Conservation (phyloP, 2,329 filamentous ascomycete species). For the Fonsecaea monophora region DNA sequence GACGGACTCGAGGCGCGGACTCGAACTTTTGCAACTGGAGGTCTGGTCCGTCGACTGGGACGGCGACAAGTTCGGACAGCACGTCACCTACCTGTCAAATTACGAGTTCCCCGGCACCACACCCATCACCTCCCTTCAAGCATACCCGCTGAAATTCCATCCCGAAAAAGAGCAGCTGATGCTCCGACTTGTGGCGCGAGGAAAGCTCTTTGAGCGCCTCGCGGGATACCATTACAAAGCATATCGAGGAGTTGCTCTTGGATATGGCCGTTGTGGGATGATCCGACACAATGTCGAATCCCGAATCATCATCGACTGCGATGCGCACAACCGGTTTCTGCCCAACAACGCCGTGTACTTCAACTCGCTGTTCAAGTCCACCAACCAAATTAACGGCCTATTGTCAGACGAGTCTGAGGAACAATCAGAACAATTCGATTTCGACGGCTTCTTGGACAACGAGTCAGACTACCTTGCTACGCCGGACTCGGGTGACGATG, state of each 20-base stretch:
- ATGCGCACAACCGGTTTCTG: conserved; percentile 58
- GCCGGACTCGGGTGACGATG: conserved; percentile 13
- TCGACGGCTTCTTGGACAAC: conserved; percentile 33
- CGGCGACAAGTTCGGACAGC: conserved; percentile 48
- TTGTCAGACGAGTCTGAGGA: conserved; percentile 33
- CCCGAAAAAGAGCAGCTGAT: conserved; percentile 48
- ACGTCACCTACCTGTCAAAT: conserved; percentile 43
- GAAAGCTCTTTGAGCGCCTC: conserved; percentile 55
- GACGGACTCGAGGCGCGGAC: conserved; percentile 25
- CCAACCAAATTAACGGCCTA: conserved; percentile 15
- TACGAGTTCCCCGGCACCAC: conserved; percentile 50
- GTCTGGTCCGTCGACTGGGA: conserved; percentile 46
- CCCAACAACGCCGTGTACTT: conserved; percentile 48
- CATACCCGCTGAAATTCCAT: conserved; percentile 45
- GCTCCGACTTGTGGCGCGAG: conserved; percentile 53
- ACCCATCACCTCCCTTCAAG: conserved; percentile 43
- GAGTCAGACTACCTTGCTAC: conserved; percentile 22
- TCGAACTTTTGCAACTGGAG: conserved; percentile 26
- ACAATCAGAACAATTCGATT: conserved; percentile 6
- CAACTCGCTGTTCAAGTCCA: conserved; percentile 5
- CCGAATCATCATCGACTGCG: conserved; percentile 60
- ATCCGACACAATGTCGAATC: conserved; percentile 49
- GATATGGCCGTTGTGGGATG: conserved; percentile 42
- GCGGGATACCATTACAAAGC: conserved; percentile 59
- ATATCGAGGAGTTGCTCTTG: conserved; percentile 55